A percentile compares a stretch with the other conserved stretches of the same genome.
Conservation (phyloP, 2,329 filamentous ascomycete species). For the Aspergillus calidoustus region DNA sequence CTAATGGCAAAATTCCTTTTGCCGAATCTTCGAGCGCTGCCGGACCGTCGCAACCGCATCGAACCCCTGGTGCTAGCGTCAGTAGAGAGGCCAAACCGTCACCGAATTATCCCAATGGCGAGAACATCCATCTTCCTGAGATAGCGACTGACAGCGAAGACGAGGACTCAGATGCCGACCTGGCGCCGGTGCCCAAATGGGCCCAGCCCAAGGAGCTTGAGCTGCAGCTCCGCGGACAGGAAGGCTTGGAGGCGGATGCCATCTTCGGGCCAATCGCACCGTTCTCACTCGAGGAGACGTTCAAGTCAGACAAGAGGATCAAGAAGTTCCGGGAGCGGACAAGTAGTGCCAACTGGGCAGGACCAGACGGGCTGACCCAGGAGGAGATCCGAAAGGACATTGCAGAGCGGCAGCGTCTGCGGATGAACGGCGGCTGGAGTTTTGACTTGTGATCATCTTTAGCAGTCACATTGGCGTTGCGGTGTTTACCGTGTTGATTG, state of each 20-base stretch:
- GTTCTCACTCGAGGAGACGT: slow-evolving; percentile 95
- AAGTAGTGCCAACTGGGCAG: slow-evolving; percentile 91
- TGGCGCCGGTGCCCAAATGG: slow-evolving; percentile 76
- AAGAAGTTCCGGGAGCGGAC: slow-evolving; percentile 89
- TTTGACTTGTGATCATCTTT: slow-evolving; percentile 57
- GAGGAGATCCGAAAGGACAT: slow-evolving; percentile 84
- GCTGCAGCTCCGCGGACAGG: slow-evolving; percentile 76
- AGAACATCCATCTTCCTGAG: slow-evolving; percentile 89
- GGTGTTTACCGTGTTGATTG: not conserved
- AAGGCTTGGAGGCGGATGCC: slow-evolving; percentile 74
- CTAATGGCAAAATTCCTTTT: slow-evolving; percentile 88
- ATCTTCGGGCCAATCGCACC: slow-evolving; percentile 90
- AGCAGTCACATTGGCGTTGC: slow-evolving; percentile 2
- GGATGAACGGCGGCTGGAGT: slow-evolving; percentile 83
- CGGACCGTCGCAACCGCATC: slow-evolving; percentile 55
- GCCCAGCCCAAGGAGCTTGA: slow-evolving; percentile 84
- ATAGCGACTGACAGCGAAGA: slow-evolving; percentile 95
- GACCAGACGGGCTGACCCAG: slow-evolving; percentile 80
- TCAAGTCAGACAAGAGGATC: slow-evolving; percentile 84
- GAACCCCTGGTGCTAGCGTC: slow-evolving; percentile 67
- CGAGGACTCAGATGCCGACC: slow-evolving; percentile 68
- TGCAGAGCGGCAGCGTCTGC: slow-evolving; percentile 76
- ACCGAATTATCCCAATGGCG: slow-evolving; percentile 84
- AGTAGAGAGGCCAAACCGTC: slow-evolving; percentile 63
- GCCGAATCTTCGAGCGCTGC: slow-evolving; percentile 67